phyloP scores from a whole-genome alignment of 345 rosid species.

The Camelina laxa region DNA sequence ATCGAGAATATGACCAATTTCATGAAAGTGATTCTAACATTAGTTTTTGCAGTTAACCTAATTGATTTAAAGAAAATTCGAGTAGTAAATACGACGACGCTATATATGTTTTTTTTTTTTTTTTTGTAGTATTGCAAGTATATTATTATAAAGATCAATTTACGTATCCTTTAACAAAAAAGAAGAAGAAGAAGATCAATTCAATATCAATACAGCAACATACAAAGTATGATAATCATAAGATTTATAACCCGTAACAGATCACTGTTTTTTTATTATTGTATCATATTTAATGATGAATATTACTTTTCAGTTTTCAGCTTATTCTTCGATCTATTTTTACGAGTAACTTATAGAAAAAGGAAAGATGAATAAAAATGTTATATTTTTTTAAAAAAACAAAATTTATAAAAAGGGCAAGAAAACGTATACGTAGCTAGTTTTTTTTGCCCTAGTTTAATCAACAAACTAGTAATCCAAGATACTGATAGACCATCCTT shows the following conservation, averaged over 20 bases:
- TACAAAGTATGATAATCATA: background rate
- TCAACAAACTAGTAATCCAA: background rate
- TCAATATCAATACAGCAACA: background rate
- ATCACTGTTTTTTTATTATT: background rate
- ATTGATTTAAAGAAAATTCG: background rate
- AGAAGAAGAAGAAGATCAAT: background rate
- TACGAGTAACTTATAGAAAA: background rate
- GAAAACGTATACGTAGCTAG: too few species aligned
- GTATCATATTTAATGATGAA: background rate
- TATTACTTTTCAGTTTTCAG: background rate
- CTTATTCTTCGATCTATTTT: too few species aligned
- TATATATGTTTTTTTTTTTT: background rate
- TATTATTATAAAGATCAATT: background rate
- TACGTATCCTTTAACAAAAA: background rate
- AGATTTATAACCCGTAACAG: too few species aligned
- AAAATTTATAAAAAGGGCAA: too few species aligned
- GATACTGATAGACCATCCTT: slow-evolving; percentile 24
- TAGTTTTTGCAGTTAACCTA: background rate
- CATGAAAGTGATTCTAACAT: slow-evolving; percentile 10
- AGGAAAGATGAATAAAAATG: too few species aligned
- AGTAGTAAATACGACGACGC: background rate
- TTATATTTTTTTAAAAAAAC: too few species aligned
- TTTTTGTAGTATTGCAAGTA: background rate
- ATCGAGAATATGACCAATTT: slow-evolving; percentile 1
- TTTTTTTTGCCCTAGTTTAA: too few species aligned